phyloP scores from a whole-genome alignment of 768 basidiomycete species.

The Boletus insuetus region DNA sequence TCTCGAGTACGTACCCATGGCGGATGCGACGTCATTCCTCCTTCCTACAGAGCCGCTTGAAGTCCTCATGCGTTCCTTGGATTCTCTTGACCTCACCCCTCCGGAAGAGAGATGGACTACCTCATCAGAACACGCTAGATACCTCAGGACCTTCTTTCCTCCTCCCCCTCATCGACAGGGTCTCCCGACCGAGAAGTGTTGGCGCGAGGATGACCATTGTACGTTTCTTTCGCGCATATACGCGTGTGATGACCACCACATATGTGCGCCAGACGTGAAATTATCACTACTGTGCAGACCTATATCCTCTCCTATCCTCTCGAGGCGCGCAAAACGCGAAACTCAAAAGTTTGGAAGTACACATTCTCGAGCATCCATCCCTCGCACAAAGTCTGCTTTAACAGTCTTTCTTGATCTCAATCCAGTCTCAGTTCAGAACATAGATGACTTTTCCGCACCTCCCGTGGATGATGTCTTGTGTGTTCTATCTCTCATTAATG shows the following conservation, averaged over 20 bases:
- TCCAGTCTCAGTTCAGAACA: conserved; percentile 28
- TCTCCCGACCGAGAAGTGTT: conserved; percentile 38
- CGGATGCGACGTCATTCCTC: conserved; percentile 49
- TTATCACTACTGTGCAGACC: conserved; percentile 32
- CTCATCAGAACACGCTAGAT: conserved; percentile 17
- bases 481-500: conserved; percentile 13
- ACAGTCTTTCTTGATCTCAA: conserved; percentile 21
- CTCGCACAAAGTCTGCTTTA: conserved; percentile 23
- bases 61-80: conserved; percentile 36
- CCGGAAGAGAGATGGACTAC: conserved; percentile 46
- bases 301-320: conserved; percentile 42
- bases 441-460: conserved; percentile 31
- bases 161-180: conserved; percentile 19
- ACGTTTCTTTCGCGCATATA: conserved; percentile 22
- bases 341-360: conserved; percentile 42
- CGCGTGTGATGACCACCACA: conserved; percentile 2
- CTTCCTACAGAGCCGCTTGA: conserved; percentile 58
- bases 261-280: conserved; percentile 22
- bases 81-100: conserved; percentile 30
- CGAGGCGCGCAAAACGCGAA: conserved; percentile 43
- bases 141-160: conserved; percentile 19
- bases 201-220: conserved; percentile 37
- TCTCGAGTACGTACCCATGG: conserved; percentile 43
- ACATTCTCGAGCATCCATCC: conserved; percentile 25
- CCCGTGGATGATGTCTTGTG: conserved; percentile 42